These are phyloP conservation scores for Lentinula boryana DNA, from an alignment of 768 basidiomycete species.

Conservation along the genomic window DNA sequence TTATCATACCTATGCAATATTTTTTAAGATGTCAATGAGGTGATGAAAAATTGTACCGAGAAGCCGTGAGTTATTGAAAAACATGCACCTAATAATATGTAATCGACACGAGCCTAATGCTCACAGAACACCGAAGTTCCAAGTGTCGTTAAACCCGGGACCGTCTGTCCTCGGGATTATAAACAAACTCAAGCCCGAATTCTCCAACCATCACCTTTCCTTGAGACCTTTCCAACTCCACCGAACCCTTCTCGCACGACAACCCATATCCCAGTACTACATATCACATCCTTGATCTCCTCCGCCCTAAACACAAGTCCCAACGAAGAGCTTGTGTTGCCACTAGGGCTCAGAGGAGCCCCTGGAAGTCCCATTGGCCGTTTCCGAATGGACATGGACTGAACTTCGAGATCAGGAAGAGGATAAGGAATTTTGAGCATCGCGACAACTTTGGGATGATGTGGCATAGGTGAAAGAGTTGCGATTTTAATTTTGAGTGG, in stretches of 20 bases:
- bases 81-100: too few species aligned
- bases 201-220: slow-evolving; percentile 78
- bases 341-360: slow-evolving; percentile 9
- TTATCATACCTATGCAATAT: too few species aligned
- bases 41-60: too few species aligned
- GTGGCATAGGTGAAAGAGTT: slow-evolving; percentile 85
- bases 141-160: too few species aligned
- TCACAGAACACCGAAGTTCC: too few species aligned
- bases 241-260: slow-evolving; percentile 92
- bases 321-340: slow-evolving; percentile 6
- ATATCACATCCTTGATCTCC: slow-evolving; percentile 90
- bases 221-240: slow-evolving; percentile 72
- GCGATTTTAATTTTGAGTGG: slow-evolving; percentile 59
- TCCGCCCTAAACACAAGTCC: slow-evolving; percentile 75
- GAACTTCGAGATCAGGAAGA: slow-evolving; percentile 75
- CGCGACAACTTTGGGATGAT: slow-evolving; percentile 92
- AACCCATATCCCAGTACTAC: slow-evolving; percentile 84
- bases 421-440: slow-evolving; percentile 90
- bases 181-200: slow-evolving; percentile 44
- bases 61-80: too few species aligned
- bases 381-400: slow-evolving; percentile 46
- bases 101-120: too few species aligned
- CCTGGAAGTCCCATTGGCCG: slow-evolving; percentile 35
- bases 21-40: too few species aligned
- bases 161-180: background rate